Conservation (phyloP, 306 rosid species). For the Corylus americana region DNA sequence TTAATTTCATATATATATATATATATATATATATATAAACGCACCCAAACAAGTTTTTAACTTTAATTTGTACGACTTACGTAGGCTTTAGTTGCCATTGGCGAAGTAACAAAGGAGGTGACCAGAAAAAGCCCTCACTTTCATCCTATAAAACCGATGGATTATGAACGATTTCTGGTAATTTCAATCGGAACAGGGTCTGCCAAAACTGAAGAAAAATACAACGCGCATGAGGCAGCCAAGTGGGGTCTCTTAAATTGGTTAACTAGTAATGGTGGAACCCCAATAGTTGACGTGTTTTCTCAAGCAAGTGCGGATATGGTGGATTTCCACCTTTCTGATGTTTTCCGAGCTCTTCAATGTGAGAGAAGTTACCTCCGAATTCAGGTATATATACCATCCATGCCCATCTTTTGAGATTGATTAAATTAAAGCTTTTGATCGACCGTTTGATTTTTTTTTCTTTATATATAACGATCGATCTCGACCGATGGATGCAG, state of each 20-base stretch:
- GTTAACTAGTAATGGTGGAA: not conserved
- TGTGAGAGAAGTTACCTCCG: not conserved
- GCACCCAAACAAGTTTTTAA: too few species aligned
- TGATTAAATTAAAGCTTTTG: too few species aligned
- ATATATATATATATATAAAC: too few species aligned
- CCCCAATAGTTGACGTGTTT: not conserved
- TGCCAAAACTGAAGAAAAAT: not conserved
- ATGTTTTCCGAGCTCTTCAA: too few species aligned
- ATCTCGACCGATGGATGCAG: too few species aligned
- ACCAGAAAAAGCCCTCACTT: not conserved
- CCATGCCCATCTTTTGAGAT: too few species aligned
- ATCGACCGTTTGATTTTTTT: too few species aligned
- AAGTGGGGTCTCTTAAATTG: not conserved
- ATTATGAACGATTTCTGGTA: not conserved
- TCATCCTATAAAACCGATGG: not conserved
- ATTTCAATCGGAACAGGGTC: not conserved
- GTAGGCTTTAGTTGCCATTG: not conserved
- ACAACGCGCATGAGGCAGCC: not conserved
- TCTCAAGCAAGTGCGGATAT: not conserved
- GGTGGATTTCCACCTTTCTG: not conserved
- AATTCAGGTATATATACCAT: not conserved
- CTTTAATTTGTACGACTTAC: too few species aligned
- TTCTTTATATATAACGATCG: too few species aligned
- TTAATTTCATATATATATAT: not conserved
- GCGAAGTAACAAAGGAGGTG: constrained; percentile 1